Conservation (phyloP, 176 grass and related monocot species). For the Ananas comosus region DNA sequence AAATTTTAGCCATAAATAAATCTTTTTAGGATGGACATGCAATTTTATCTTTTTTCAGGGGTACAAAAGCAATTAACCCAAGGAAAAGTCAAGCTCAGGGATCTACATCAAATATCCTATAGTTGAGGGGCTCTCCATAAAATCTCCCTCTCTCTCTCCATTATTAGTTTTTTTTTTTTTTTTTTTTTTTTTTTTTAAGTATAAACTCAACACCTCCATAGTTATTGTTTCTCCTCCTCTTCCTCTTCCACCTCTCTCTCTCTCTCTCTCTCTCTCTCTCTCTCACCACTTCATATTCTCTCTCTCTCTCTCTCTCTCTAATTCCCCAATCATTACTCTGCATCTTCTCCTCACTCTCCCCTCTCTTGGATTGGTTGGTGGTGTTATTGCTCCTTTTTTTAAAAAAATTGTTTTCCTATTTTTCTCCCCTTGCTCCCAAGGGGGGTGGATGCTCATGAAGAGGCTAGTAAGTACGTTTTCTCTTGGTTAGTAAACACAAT, state of each 20-base stretch:
- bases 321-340: background rate
- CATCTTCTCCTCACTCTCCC: background rate
- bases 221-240: conserved; percentile 16
- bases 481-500: conserved; percentile 19
- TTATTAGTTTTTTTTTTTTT: background rate
- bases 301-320: conserved; percentile 12
- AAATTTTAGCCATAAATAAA: no score
- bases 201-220: conserved; percentile 19
- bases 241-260: background rate
- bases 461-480: conserved; percentile 73
- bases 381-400: background rate
- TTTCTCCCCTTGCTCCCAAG: no score
- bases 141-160: background rate
- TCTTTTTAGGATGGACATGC: no score
- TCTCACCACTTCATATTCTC: background rate
- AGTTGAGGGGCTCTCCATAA: no score
- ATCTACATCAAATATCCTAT: no score
- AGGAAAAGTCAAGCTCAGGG: no score
- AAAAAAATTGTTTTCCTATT: no score
- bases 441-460: conserved; percentile 55
- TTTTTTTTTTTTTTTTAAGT: conserved; percentile 5
- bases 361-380: background rate
- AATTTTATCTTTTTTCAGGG: no score
- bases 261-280: conserved; percentile 10
- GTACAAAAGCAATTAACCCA: no score